Evolutionary conservation across 2,329 filamentous ascomycete genomes (phyloP), one percentile per base, ranked within the genome.

Genomic region (Penicillium sp.): DNA sequence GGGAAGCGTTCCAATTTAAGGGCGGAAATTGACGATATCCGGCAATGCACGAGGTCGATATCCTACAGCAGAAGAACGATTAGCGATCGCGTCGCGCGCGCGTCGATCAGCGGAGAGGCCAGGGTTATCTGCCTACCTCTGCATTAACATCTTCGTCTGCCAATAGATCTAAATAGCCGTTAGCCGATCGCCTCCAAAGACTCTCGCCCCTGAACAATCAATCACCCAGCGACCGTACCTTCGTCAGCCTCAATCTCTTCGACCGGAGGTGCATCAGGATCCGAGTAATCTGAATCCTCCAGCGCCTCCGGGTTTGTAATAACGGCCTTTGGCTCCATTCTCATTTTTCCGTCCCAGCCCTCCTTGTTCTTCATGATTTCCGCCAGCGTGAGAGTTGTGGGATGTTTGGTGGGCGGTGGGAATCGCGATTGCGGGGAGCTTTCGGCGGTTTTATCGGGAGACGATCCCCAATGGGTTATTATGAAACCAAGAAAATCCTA

Each of bases 1-100:
- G 80, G 82, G 77, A 99, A 97, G 57, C 94, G 86, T 58, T 92
- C 89, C 46, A 99, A 82, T n/a, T 79, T 84, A 23, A 99, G 82
- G 16, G 86, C 85, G 7, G 86, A 77, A 63, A 97, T 88, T 32
- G 90, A 92, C 23, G 82, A 77, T 67, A 99, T 83, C 61, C 92
- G 89, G 52, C 88, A 88, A 72, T 97, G 93, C n/a, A 91, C 87
- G 57, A 92, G 86, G 69, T 94, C 89, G 67, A 99, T 93, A 67
- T 96, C 90, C 75, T 92, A 58, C 31, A 23, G 8, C 10, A 23
- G 53, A 56, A 27, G 49, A 37, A 48, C 16, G 39, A 70, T 55
- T 49, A 62, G 56, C 42, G 42, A 58, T 54, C 46, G 34, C 6
- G 39, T 46, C 44, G 40, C 47, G 29, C 15, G 37, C 38, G 16